Conservation (phyloP, 225 moss, liverwort and hornwort species). For the Bryoerythrophyllum caledonicum region DNA sequence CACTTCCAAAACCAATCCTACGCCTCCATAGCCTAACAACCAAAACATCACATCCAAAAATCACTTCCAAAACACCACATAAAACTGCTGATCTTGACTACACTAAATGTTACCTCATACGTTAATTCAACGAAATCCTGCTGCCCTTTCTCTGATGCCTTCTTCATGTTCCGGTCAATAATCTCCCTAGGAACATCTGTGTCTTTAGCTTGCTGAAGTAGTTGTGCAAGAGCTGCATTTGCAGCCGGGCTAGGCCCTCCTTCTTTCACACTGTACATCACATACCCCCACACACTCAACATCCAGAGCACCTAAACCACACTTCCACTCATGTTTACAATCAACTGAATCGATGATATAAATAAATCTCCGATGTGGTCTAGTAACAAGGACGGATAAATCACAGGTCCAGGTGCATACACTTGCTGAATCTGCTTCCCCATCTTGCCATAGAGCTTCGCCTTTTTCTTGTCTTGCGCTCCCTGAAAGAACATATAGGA, state of each 20-base stretch:
- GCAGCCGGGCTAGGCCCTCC: slow-evolving; percentile 85
- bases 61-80: slow-evolving; percentile 6
- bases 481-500: slow-evolving; percentile 45
- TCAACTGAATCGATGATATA: neutral
- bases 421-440: slow-evolving; percentile 85
- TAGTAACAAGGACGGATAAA: neutral
- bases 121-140: slow-evolving; percentile 92
- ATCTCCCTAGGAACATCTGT: slow-evolving; percentile 93
- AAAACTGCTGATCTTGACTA: neutral
- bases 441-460: slow-evolving; percentile 93
- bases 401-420: slow-evolving; percentile 35
- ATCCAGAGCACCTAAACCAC: slow-evolving; percentile 6
- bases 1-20: slow-evolving; percentile 88
- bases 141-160: slow-evolving; percentile 93
- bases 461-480: slow-evolving; percentile 92
- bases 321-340: neutral
- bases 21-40: slow-evolving; percentile 76
- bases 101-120: slow-evolving; percentile 59
- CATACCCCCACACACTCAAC: slow-evolving; percentile 10
- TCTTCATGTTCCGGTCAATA: slow-evolving; percentile 90
- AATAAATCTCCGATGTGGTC: slow-evolving; percentile 7
- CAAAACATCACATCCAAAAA: slow-evolving; percentile 14
- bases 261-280: slow-evolving; percentile 68
- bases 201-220: slow-evolving; percentile 86
- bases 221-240: slow-evolving; percentile 68